These are phyloP conservation scores for Lactarius sanguifluus DNA, from an alignment of 768 basidiomycete genomes.

Conservation along the genomic window DNA sequence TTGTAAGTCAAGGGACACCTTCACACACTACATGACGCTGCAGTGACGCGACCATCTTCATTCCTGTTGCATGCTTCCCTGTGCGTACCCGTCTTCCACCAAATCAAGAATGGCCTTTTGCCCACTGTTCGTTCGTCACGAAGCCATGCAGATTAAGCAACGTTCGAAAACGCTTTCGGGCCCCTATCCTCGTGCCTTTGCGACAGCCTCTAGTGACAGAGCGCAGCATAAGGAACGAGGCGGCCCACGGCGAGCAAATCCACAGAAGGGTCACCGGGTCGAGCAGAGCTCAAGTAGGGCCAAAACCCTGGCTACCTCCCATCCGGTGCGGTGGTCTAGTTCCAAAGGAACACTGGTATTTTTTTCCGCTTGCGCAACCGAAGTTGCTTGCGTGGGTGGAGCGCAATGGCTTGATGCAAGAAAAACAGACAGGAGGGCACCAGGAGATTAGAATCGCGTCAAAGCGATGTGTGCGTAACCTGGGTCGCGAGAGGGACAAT, in stretches of 20 bases:
- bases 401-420: conserved; percentile 10
- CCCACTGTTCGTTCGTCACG: conserved; percentile 16
- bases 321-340: conserved; percentile 23
- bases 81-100: conserved; percentile 21
- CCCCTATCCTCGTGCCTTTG: conserved; percentile 21
- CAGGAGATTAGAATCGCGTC: conserved; percentile 17
- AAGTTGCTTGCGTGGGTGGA: neutral
- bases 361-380: conserved; percentile 1
- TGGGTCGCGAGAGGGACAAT: conserved; percentile 4
- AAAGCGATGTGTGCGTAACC: conserved; percentile 10
- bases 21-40: conserved; percentile 16
- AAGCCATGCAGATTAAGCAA: conserved; percentile 28
- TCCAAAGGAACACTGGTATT: conserved; percentile 20
- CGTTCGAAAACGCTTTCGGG: conserved; percentile 25
- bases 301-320: conserved; percentile 21
- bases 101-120: conserved; percentile 5
- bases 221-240: conserved; percentile 17
- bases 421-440: conserved; percentile 18
- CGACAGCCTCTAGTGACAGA: conserved; percentile 10
- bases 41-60: conserved; percentile 14
- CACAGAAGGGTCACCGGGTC: conserved; percentile 27
- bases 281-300: conserved; percentile 26
- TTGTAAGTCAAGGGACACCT: conserved; percentile 15
- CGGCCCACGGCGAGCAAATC: conserved; percentile 29
- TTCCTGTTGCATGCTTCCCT: conserved; percentile 24